Conservation (phyloP, 352 stramenopile species). For the Globisporangium ultimum region DNA sequence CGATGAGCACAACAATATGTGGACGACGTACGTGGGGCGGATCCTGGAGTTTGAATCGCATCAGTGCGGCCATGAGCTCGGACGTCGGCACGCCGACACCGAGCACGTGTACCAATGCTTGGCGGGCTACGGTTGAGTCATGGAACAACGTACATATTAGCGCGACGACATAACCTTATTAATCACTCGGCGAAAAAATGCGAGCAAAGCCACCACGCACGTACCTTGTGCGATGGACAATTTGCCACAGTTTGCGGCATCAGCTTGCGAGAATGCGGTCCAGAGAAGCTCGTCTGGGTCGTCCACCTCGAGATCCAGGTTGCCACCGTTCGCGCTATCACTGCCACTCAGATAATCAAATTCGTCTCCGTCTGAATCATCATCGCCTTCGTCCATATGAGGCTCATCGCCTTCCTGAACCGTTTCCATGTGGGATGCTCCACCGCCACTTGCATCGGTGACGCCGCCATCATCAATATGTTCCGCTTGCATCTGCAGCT, state of each 20-base stretch:
- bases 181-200: too few species aligned
- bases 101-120: slow-evolving; percentile 62
- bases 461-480: slow-evolving; percentile 10
- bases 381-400: slow-evolving; percentile 22
- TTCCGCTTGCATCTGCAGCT: slow-evolving; percentile 13
- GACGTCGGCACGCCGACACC: slow-evolving; percentile 41
- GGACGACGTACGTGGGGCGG: slow-evolving; percentile 28
- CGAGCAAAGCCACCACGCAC: slow-evolving; percentile 1
- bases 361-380: slow-evolving; percentile 26
- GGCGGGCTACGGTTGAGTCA: slow-evolving; percentile 28
- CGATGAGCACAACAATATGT: not conserved
- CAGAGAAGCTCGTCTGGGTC: slow-evolving; percentile 63
- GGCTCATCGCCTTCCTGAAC: slow-evolving; percentile 53
- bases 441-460: slow-evolving; percentile 5
- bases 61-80: slow-evolving; percentile 36
- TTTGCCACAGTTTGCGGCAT: slow-evolving; percentile 29
- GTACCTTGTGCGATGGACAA: slow-evolving; percentile 55
- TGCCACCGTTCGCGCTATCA: slow-evolving; percentile 30
- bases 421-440: slow-evolving; percentile 46
- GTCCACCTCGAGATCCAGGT: slow-evolving; percentile 47
- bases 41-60: slow-evolving; percentile 25
- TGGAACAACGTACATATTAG: not conserved
- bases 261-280: slow-evolving; percentile 55
- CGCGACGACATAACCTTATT: not conserved
- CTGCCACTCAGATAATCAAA: slow-evolving; percentile 49